These are phyloP conservation scores for Sporobolomyces roseus DNA, from an alignment of 768 basidiomycete species.

Conservation along the genomic window DNA sequence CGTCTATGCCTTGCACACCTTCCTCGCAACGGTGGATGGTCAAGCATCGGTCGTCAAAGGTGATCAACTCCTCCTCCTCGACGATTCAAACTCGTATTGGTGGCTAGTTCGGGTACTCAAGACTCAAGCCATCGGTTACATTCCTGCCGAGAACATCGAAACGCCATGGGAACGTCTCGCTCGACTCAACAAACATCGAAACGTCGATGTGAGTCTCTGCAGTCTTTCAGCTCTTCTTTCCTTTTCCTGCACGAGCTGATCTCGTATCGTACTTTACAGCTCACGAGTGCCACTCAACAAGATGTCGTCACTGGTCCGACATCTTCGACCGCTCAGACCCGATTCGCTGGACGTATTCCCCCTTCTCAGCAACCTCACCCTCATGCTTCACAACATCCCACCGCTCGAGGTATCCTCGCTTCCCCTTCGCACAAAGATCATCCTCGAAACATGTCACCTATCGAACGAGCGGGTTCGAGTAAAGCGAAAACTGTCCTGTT, in stretches of 20 bases:
- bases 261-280: too few relatives aligned
- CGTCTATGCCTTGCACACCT: slow-evolving; percentile 90
- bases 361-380: slow-evolving; percentile 41
- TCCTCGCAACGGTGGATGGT: slow-evolving; percentile 95
- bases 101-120: slow-evolving; percentile 98
- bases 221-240: background rate
- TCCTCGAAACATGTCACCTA: slow-evolving; percentile 39
- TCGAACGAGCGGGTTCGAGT: slow-evolving; percentile 16
- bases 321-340: slow-evolving; percentile 41
- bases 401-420: slow-evolving; percentile 52
- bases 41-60: slow-evolving; percentile 99
- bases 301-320: slow-evolving; percentile 59
- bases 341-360: slow-evolving; percentile 37
- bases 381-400: slow-evolving; percentile 49
- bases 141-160: slow-evolving; percentile 98
- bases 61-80: slow-evolving; percentile 91
- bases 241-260: too few relatives aligned
- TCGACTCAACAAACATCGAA: slow-evolving; percentile 90
- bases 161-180: slow-evolving; percentile 96
- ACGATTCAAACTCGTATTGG: slow-evolving; percentile 99
- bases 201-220: slow-evolving; percentile 73
- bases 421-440: slow-evolving; percentile 42
- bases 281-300: slow-evolving; percentile 68
- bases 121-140: slow-evolving; percentile 97
- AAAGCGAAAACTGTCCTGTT: slow-evolving; percentile 60